Base-by-base conservation (phyloP, 352 stramenopile species). In the Globisporangium irregulare region DNA sequence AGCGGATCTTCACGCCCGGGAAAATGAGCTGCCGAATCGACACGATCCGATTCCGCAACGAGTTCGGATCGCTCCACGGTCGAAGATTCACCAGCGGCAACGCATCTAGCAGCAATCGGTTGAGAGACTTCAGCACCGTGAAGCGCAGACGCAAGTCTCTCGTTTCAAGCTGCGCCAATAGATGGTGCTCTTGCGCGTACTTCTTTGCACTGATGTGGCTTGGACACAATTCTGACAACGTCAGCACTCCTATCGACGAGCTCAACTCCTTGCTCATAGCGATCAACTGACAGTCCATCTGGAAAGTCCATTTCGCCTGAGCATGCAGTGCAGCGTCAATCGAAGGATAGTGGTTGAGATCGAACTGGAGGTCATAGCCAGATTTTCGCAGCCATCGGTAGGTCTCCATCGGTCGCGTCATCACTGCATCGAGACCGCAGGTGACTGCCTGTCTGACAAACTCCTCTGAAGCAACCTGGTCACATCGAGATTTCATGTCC, bases 241-340 rank as follows among this genome's bases (percentile, higher is more conserved):
- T 84, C 0, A 92, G 71, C 15, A 94, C 70, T 41, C 86, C 86
- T 38, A 91, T 73, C 9, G 64, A 76, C 18, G 76, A 71, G 41
- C 84, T 86, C 20, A 87, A 46, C 24, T 77, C 64, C 24, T 73
- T 75, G 34, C 71, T 77, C 29, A 87, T 64, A 15, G 72, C 65
- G 54, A 94, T 82, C 34, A 94, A 67, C 62, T 92, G 83, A 27
- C 78, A 81, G 70, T 93, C 86, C 86, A 93, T 93, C 24, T 77
- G 72, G 59, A 87, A 73, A 18, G 82, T 90, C 86, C 86, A 93
- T 68, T 89, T 88, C 14, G 56, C 62, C 69, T 92, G 82, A 15
- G 80, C 74, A 34, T 74, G 64, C 18, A 82, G 60, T 7, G 84
- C 83, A 34, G 64, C 70, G 36, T 90, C 78, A 20, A 76, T 24